phyloP scores from a whole-genome alignment of 306 rosid genomes.

The Quillaja saponaria region DNA sequence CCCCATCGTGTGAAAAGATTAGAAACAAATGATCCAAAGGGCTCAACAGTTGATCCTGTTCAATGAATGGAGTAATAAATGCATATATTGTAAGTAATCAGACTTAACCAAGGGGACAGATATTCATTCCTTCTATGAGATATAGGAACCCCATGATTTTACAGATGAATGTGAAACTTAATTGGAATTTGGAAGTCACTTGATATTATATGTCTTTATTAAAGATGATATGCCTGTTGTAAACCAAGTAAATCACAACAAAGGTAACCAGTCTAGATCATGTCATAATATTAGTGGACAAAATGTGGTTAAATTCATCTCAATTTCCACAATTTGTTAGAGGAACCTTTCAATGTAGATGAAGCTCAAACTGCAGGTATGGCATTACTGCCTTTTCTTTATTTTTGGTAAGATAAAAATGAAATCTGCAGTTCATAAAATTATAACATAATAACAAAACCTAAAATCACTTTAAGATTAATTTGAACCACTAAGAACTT shows the following conservation, averaged over 20 bases:
- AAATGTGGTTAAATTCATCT: conserved; percentile 15
- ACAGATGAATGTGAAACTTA: conserved; percentile 2
- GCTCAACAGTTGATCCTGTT: conserved; percentile 91
- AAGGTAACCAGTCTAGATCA: background rate
- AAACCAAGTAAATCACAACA: conserved; percentile 9
- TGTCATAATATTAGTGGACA: background rate
- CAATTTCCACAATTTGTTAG: conserved; percentile 21
- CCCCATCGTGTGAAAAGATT: conserved; percentile 77
- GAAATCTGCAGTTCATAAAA: conserved; percentile 9
- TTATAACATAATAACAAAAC: conserved; percentile 6
- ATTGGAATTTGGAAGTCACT: conserved; percentile 22
- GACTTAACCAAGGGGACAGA: conserved; percentile 19
- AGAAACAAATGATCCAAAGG: conserved; percentile 93
- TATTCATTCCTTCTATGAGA: conserved; percentile 7
- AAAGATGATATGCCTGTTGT: conserved; percentile 9
- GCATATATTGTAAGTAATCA: conserved; percentile 21
- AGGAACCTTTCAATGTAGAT: conserved; percentile 12
- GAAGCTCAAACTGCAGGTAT: conserved; percentile 16
- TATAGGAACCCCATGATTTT: conserved; percentile 2
- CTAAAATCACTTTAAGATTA: conserved; percentile 18
- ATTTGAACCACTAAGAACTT: conserved; percentile 9
- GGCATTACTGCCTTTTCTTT: conserved; percentile 12
- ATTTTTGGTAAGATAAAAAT: background rate
- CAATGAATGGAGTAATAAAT: conserved; percentile 31
- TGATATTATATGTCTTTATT: conserved; percentile 15